A percentile compares a stretch with the other conserved stretches of the same genome.
Conservation (phyloP, 2,329 filamentous ascomycete genomes). For the Phyllosticta ampelicida region DNA sequence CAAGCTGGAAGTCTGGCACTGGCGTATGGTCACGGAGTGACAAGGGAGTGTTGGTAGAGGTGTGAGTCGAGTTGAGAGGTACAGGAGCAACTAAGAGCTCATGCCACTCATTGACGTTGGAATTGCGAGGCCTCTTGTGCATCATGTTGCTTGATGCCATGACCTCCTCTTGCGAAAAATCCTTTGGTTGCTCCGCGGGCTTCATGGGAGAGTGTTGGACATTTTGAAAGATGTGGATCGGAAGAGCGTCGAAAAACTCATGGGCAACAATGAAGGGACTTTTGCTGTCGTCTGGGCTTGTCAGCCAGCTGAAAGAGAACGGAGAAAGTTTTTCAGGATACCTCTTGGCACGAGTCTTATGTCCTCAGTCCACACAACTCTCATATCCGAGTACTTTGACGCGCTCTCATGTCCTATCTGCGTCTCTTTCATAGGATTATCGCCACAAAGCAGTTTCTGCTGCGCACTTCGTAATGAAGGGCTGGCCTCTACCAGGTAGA, state of each 20-base stretch:
- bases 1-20: slow-evolving; percentile 75
- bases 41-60: slow-evolving; percentile 39
- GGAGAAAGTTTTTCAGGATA: slow-evolving; percentile 27
- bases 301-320: slow-evolving; percentile 13
- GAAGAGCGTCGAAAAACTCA: slow-evolving; percentile 96
- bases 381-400: slow-evolving; percentile 54
- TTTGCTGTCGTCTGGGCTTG: slow-evolving; percentile 47
- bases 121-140: slow-evolving; percentile 13
- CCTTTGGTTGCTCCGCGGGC: neutral
- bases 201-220: slow-evolving; percentile 37
- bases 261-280: slow-evolving; percentile 92
- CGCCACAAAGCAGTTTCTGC: slow-evolving; percentile 69
- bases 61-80: slow-evolving; percentile 37
- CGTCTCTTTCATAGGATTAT: slow-evolving; percentile 56
- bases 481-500: slow-evolving; percentile 95
- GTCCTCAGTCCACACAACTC: slow-evolving; percentile 82
- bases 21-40: slow-evolving; percentile 14
- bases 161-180: neutral
- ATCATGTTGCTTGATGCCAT: neutral
- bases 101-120: slow-evolving; percentile 36
- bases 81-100: slow-evolving; percentile 35
- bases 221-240: slow-evolving; percentile 89
- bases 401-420: slow-evolving; percentile 63
- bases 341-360: slow-evolving; percentile 68
- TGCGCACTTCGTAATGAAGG: slow-evolving; percentile 65